Conservation (phyloP, 306 rosid genomes). For the Aeschynomene evenia region DNA sequence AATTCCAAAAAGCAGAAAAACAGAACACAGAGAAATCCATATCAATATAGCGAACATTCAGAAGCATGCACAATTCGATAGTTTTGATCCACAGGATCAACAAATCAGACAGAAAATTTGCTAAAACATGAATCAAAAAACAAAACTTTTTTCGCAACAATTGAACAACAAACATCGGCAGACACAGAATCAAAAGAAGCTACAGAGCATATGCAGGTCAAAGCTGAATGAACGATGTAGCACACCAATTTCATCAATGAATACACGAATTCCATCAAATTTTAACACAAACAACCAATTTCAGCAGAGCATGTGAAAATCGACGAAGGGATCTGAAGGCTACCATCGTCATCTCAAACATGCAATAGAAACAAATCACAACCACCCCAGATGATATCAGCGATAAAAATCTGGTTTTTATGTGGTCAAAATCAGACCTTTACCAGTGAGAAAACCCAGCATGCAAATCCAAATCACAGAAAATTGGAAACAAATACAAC, state of each 20-base stretch:
- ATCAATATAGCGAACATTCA: constrained; percentile 15
- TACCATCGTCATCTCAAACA: constrained; percentile 27
- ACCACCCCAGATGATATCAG: neutral
- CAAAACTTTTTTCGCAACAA: neutral
- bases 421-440: constrained; percentile 11
- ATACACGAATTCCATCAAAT: constrained; percentile 21
- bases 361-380: constrained; percentile 25
- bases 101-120: neutral
- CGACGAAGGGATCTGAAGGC: constrained; percentile 24
- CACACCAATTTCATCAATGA: neutral
- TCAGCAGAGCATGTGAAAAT: neutral
- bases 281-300: constrained; percentile 16
- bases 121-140: neutral
- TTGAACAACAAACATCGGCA: neutral
- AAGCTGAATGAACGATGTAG: neutral
- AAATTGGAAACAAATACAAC: neutral
- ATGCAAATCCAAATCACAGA: constrained; percentile 36
- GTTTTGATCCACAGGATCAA: constrained; percentile 12
- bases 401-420: constrained; percentile 3
- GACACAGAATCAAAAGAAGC: neutral
- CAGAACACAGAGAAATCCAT: neutral
- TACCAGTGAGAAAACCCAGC: constrained; percentile 18
- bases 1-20: neutral
- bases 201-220: neutral
- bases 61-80: constrained; percentile 10